phyloP scores from a whole-genome alignment of 1,139 yeast genomes.

The Pichia sp. region DNA sequence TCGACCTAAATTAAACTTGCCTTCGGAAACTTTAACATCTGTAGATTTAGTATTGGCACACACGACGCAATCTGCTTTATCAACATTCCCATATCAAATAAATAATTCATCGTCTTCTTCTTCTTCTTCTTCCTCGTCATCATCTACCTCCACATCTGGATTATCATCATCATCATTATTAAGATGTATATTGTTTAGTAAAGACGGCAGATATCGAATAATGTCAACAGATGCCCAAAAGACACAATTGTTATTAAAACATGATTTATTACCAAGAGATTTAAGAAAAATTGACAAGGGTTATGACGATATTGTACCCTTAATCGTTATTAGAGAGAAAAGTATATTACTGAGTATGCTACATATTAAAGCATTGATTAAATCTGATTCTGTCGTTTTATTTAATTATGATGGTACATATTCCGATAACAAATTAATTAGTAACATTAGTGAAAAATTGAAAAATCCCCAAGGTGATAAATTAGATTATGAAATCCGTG shows the following conservation, averaged over 20 bases:
- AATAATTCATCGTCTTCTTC: neutral
- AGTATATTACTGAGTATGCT: slow-evolving; percentile 75
- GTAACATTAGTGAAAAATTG: slow-evolving; percentile 78
- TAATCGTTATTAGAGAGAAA: slow-evolving; percentile 69
- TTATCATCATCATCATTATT: slow-evolving; percentile 15
- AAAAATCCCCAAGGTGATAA: slow-evolving; percentile 29
- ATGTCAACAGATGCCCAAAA: slow-evolving; percentile 76
- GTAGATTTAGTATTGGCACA: slow-evolving; percentile 12
- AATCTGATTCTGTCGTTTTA: slow-evolving; percentile 71
- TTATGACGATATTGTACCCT: slow-evolving; percentile 81
- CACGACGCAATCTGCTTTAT: slow-evolving; percentile 8
- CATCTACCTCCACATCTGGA: neutral
- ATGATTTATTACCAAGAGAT: slow-evolving; percentile 76
- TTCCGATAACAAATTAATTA: slow-evolving; percentile 66
- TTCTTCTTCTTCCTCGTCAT: neutral
- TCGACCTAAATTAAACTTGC: neutral
- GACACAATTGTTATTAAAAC: slow-evolving; percentile 65
- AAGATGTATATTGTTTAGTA: slow-evolving; percentile 74
- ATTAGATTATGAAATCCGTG: slow-evolving; percentile 72
- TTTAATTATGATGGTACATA: slow-evolving; percentile 65
- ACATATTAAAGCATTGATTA: slow-evolving; percentile 82
- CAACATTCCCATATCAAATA: slow-evolving; percentile 6
- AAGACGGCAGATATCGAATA: slow-evolving; percentile 62
- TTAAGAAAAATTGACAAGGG: slow-evolving; percentile 84
- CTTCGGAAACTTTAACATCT: slow-evolving; percentile 7